These are phyloP conservation scores for Plasmodium blacklocki DNA, from an alignment of 169 alveolate species.

Conservation along the genomic window DNA sequence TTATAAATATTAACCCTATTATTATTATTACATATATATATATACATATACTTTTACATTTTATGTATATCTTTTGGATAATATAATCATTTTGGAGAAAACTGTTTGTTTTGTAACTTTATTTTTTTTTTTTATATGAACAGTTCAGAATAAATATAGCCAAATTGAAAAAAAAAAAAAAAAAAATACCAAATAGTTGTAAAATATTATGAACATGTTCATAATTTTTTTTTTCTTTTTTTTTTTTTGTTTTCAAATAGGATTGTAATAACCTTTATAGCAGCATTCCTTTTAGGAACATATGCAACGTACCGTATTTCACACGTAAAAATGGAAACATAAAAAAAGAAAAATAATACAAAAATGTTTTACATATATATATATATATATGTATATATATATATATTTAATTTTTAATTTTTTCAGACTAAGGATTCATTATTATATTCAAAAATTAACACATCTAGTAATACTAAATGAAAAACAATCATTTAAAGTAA, in stretches of 20 bases:
- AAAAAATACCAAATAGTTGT: not conserved
- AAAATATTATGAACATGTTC: constrained; percentile 3
- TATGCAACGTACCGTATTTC: constrained; percentile 47
- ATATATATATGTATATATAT: not conserved
- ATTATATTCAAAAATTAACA: constrained; percentile 55
- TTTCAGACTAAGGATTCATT: constrained; percentile 65
- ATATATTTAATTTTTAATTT: not conserved
- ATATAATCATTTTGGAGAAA: too few relatives aligned
- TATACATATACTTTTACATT: not conserved
- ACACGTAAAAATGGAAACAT: constrained; percentile 19
- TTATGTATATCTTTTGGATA: not conserved
- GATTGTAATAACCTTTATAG: constrained; percentile 29
- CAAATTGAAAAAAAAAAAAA: not conserved
- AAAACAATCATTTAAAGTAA: not conserved
- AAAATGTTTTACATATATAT: not conserved
- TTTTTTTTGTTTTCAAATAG: constrained; percentile 11
- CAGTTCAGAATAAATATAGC: too few relatives aligned
- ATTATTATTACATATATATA: not conserved
- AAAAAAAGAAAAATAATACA: not conserved
- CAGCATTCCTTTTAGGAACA: constrained; percentile 42
- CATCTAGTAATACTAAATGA: constrained; percentile 54
- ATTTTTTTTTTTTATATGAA: too few relatives aligned
- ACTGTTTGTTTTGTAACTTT: too few relatives aligned
- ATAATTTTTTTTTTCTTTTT: constrained; percentile 6
- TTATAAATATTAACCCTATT: too few relatives aligned